Conservation (phyloP, 1,139 yeast species). For the Hyphopichia buzzinii region DNA sequence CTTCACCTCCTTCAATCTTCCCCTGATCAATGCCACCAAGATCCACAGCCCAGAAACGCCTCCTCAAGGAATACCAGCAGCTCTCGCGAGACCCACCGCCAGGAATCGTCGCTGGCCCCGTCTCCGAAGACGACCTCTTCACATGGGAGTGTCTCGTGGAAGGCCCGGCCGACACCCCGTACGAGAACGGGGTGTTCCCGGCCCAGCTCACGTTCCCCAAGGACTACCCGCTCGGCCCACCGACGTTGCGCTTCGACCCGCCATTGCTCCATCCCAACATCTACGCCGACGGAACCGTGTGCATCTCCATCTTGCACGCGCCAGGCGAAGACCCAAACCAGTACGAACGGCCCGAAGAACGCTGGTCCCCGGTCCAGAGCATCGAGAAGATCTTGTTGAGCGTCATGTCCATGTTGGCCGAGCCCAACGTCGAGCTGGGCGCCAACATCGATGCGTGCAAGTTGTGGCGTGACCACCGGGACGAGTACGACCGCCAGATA, state of each 20-base stretch:
- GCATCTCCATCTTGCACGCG: conserved; percentile 90
- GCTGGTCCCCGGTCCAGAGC: conserved; percentile 98
- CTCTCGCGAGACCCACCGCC: conserved; percentile 86
- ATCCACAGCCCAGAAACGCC: conserved; percentile 78
- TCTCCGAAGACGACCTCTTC: conserved; percentile 75
- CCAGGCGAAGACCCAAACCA: conserved; percentile 98
- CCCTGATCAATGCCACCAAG: conserved; percentile 54
- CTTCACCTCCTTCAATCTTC: too few species aligned
- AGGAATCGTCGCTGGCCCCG: conserved; percentile 93
- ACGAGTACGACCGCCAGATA: conserved; percentile 64
- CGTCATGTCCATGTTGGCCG: conserved; percentile 95
- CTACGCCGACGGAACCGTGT: conserved; percentile 91
- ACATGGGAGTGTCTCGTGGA: conserved; percentile 89
- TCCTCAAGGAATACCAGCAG: conserved; percentile 86
- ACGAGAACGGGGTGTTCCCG: conserved; percentile 90
- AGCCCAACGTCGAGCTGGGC: conserved; percentile 94
- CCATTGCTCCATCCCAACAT: conserved; percentile 90
- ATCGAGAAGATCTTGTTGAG: conserved; percentile 90
- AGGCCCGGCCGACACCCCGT: conserved; percentile 93
- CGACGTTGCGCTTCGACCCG: conserved; percentile 77
- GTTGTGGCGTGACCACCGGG: conserved; percentile 84
- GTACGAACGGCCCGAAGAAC: conserved; percentile 91
- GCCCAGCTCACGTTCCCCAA: conserved; percentile 79
- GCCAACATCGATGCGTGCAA: conserved; percentile 97
- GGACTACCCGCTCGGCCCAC: conserved; percentile 94